Percentiles rank a stretch among this genome's conserved stretches.
phyloP scores from a whole-genome alignment of 805 yeast genomes.

The Sugiyamaella smithiae region DNA sequence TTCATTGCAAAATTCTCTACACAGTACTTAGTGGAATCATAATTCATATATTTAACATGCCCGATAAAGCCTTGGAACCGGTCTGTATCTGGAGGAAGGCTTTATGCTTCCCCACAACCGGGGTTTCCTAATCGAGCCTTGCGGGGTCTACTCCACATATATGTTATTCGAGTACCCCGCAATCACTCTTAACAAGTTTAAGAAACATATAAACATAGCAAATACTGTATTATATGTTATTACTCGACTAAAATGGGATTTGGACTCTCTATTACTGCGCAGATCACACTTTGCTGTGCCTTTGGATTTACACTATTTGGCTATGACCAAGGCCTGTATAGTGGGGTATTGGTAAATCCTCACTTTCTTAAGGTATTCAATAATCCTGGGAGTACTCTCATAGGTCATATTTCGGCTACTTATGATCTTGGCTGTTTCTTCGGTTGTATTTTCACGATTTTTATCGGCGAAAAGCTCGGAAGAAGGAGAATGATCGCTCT shows the following conservation, averaged over 20 bases:
- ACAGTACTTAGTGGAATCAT: no score
- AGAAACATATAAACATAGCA: no score
- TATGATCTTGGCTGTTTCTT: constrained; percentile 48
- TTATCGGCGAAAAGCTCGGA: constrained; percentile 11
- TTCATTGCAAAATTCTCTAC: not conserved
- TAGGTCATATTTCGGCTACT: constrained; percentile 32
- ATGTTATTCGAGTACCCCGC: not conserved
- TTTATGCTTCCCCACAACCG: not conserved
- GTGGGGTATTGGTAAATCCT: constrained; percentile 43
- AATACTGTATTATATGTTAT: no score
- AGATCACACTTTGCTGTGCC: constrained; percentile 11
- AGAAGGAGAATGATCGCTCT: constrained; percentile 56
- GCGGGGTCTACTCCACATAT: not conserved
- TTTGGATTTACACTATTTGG: constrained; percentile 30
- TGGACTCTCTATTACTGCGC: constrained; percentile 22
- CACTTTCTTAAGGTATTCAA: constrained; percentile 58
- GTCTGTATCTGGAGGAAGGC: no score
- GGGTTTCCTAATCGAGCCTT: not conserved
- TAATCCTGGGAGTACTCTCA: constrained; percentile 54
- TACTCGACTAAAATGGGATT: not conserved
- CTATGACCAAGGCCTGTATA: constrained; percentile 34
- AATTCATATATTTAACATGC: no score
- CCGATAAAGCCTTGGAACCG: no score
- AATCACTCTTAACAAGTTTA: no score
- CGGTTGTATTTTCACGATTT: constrained; percentile 48